Percentiles rank a stretch among this genome's conserved stretches.
Evolutionary conservation across 257 asterid species (phyloP).

Genomic region (Eucommia ulmoides): DNA sequence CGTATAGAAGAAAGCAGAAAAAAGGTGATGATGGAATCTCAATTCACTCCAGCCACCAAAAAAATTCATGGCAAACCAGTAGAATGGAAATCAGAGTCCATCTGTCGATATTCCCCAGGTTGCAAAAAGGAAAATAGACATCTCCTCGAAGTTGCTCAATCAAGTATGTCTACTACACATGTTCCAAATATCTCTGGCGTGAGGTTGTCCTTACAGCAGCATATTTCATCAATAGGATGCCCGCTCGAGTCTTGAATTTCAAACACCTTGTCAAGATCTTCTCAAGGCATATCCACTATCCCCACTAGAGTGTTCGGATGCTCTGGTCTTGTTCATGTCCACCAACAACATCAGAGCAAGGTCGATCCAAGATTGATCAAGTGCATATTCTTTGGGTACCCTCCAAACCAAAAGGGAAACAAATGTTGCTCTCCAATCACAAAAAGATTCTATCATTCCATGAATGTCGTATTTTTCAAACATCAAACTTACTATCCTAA

Average conservation of each 20-base stretch:
- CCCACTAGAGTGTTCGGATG: neutral
- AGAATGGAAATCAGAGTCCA: neutral
- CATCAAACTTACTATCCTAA: conserved; percentile 4
- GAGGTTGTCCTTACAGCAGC: conserved; percentile 8
- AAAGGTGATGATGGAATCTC: neutral
- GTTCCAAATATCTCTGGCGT: conserved; percentile 1
- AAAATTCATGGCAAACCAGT: neutral
- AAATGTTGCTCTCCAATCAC: conserved; percentile 10
- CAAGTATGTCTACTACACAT: neutral
- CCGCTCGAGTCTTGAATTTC: conserved; percentile 3
- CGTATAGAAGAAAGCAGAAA: neutral
- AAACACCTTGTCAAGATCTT: neutral
- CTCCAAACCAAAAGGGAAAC: conserved; percentile 2
- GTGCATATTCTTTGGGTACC: neutral
- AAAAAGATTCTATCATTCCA: neutral
- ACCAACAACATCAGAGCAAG: neutral
- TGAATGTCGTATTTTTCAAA: conserved; percentile 5
- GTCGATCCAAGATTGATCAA: conserved; percentile 5
- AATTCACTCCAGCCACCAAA: neutral
- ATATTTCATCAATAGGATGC: conserved; percentile 8
- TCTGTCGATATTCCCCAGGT: conserved; percentile 4
- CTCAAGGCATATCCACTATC: neutral
- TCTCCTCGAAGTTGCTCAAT: neutral
- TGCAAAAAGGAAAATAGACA: neutral
- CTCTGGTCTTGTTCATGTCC: neutral